Base-by-base conservation (phyloP, 257 asterid species). In the Agastache rugosa region DNA sequence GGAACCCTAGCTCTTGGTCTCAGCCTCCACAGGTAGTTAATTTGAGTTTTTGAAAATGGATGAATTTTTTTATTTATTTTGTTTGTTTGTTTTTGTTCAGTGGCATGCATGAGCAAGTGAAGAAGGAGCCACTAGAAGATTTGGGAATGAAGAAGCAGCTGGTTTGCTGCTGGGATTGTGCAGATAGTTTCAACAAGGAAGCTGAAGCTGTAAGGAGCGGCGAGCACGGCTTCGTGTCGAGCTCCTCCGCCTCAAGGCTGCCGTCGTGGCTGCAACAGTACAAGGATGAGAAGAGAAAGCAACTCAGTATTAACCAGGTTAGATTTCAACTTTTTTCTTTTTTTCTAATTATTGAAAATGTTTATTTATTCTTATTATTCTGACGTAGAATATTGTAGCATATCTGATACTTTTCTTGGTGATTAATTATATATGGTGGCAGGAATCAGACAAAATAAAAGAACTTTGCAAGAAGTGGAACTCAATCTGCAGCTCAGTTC, bases 401-500 rank as follows among this genome's bases (percentile, higher is more conserved):
- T 48, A 55, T 76, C 80, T 79, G 56, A 64, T 68, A 22, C 58
- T 58, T 48, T 83, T 65, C 50, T 63, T 55, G 41, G 6, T 31
- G 35, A 3, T 5, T 29, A 29, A 29, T n/a, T n/a, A n/a, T 51
- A 42, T 0, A 15, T 45, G 47, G 12, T 42, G 47, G 17, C 89
- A 93, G 97, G 97, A 87, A 80, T 82, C 72, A 63, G 88, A 86
- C 5, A 81, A 83, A 63, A 69, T 90, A 6, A 85, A 79, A 51
- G 84, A 89, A 77, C 90, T 94, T 14, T 85, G 96, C 88, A 84
- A 77, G 77, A 94, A 92, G 84, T 94, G 98, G 98, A 94, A 90
- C 88, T 87, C 97, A 44, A 86, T 91, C 72, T 91, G 98, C 88
- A 82, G 72, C 72, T 85, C 97, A 2, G 84, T 85, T 56, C 98